Base-by-base conservation (phyloP, 2,329 filamentous ascomycete species). In the Rhytidhysteron rufulum region DNA sequence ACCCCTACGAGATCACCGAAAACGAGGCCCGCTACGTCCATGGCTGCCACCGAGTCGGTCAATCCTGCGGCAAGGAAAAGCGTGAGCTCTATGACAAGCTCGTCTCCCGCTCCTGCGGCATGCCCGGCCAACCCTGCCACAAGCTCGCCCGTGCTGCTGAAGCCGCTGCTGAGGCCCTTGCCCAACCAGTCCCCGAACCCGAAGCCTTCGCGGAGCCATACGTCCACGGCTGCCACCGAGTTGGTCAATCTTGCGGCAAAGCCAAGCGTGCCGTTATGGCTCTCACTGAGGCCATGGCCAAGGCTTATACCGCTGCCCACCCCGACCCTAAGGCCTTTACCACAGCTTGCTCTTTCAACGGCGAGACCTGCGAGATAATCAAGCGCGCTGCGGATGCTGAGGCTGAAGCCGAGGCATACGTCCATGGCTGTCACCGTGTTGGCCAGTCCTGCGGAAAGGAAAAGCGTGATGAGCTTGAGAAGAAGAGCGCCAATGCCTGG, bases 81-180 rank as follows among this genome's bases (percentile, higher is more conserved):
- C 41, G 41, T 18, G 19, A 27, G n/a, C 31, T 20, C 10, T 37
- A 40, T 6, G 30, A 63, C 10, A 53, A 68, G 20, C 56, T 68
- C 22, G 46, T 30, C 37, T 39, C 38, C 53, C 52, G 35, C 48
- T 58, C 11, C 55, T 59, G 57, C 46, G 37, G 48, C 34, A 44
- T 51, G 24, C 44, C 43, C 9, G 57, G 54, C 21, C 49, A 60
- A 41, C 39, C 45, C 17, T 61, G 55, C 45, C 40, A 29, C 30
- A 55, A 53, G 34, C 42, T 50, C 40, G 62, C 57, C 48, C 58
- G 63, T 25, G 54, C 57, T 9, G 58, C 63, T 15, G 50, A 58
- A 5, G 59, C 62, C 16, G 43, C 67, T 36, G 50, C 55, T 31
- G 52, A 55, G 36, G 52, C 57, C 21, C 45, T 27, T 13, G 24